Evolutionary conservation across 2,329 filamentous ascomycete species (phyloP).

Genomic region (Colletotrichum agaves): DNA sequence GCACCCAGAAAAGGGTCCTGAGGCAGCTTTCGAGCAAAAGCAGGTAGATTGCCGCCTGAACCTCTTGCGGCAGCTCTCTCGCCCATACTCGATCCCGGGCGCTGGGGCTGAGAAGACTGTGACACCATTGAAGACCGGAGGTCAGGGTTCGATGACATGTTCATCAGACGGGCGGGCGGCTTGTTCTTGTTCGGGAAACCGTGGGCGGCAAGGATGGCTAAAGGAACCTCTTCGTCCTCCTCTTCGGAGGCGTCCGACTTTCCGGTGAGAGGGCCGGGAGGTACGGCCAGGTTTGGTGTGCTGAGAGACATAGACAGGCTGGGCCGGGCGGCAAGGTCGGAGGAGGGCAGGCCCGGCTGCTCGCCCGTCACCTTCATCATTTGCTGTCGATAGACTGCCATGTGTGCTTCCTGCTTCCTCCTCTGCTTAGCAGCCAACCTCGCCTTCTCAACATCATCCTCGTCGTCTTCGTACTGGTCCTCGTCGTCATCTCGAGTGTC

Average conservation of each 20-base stretch:
- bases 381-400: conserved; percentile 89
- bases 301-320: conserved; percentile 68
- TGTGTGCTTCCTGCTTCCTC: conserved; percentile 88
- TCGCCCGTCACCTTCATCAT: conserved; percentile 98
- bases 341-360: conserved; percentile 60
- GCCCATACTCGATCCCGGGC: conserved; percentile 67
- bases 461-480: conserved; percentile 77
- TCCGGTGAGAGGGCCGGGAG: conserved; percentile 48
- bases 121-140: conserved; percentile 65
- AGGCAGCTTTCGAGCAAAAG: conserved; percentile 84
- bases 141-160: conserved; percentile 77
- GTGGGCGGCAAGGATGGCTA: conserved; percentile 88
- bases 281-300: conserved; percentile 61
- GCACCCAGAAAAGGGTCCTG: conserved; percentile 88
- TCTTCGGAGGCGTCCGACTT: conserved; percentile 74
- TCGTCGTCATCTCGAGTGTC: conserved; percentile 73
- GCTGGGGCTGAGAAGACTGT: conserved; percentile 56
- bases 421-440: conserved; percentile 79
- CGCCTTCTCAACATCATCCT: conserved; percentile 82
- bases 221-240: conserved; percentile 88
- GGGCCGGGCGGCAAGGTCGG: conserved; percentile 66
- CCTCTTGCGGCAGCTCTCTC: conserved; percentile 53
- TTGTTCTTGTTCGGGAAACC: conserved; percentile 85
- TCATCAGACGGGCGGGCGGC: conserved; percentile 74
- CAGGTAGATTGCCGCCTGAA: conserved; percentile 69